Base-by-base conservation (phyloP, 1,284 basidiomycete genomes). In the Pseudozyma hubeiensis region DNA sequence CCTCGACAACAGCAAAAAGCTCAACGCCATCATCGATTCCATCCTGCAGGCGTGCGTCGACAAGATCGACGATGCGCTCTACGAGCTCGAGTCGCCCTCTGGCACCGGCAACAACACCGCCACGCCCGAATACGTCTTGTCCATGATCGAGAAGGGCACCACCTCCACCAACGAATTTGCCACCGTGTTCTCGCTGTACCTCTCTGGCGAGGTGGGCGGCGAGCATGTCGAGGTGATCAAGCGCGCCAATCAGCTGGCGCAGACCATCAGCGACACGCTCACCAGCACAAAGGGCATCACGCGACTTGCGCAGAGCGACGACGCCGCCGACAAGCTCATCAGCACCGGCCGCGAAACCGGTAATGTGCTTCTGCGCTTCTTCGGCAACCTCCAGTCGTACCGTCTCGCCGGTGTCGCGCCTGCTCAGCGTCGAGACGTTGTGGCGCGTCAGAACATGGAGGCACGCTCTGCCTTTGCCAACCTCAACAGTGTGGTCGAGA, bases 221-320 rank as follows among this genome's bases (percentile, higher is more conserved):
- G 93, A 97, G 67, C 91, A 99, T 81, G 97, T 99, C 67, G 93
- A 97, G 57, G 97, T 99, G 57, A 99, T 99, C 88, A 97, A 97
- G 86, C 90, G 91, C 47, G 93, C 96, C 66, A 99, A 98, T 86
- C 94, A 97, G 83, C 90, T 98, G 60, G 94, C 96, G 0, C 97
- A 99, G 85, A 91, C 93, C 9, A 87, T 98, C 53, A 88, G 92
- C 5, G 97, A 99, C 72, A 94, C 97, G 41, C 87, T 99, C 50
- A 89, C 92, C 85, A 96, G 93, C 85, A 91, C 93, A 64, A 99
- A 99, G 86, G 97, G 97, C 35, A 91, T 98, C 80, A 97, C 94
- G 5, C 92, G 96, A 41, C 89, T 99, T 51, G 90, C 93, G 45
- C 91, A 91, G 72, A 91, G 92, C 75, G 94, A 97, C 72, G 94